Evolutionary conservation across 352 stramenopile genomes (phyloP).

Genomic region (Globisporangium radiosum): DNA sequence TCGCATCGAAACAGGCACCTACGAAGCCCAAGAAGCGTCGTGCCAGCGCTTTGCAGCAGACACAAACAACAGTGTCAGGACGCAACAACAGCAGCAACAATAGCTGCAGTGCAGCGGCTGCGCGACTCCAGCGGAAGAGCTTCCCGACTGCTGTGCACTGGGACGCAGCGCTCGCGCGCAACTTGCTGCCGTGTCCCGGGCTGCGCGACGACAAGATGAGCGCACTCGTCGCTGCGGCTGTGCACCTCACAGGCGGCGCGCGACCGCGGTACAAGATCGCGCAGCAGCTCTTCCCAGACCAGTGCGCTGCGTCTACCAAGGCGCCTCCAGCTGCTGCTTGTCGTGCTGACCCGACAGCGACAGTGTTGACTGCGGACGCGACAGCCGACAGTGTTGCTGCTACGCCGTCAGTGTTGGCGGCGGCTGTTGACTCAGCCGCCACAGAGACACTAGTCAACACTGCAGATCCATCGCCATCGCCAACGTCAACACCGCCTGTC

Average conservation of each 20-base stretch:
- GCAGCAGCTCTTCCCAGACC: conserved; percentile 60
- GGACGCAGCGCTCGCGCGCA: conserved; percentile 32
- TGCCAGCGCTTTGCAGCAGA: too few species aligned
- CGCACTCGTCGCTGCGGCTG: conserved; percentile 41
- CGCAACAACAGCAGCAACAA: background rate
- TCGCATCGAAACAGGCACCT: conserved; percentile 41
- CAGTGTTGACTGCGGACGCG: background rate
- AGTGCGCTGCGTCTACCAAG: conserved; percentile 21
- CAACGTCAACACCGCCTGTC: background rate
- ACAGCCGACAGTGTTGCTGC: background rate
- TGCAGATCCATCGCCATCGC: background rate
- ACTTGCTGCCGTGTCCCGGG: conserved; percentile 54
- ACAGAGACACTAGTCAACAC: background rate
- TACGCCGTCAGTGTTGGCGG: too few species aligned
- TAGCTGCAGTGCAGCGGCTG: background rate
- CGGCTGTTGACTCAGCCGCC: background rate
- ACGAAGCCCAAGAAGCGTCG: conserved; percentile 19
- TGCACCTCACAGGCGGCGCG: conserved; percentile 60
- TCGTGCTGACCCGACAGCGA: background rate
- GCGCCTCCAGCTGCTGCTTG: too few species aligned
- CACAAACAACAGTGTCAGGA: background rate
- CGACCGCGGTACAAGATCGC: conserved; percentile 58
- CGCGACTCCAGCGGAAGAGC: conserved; percentile 30
- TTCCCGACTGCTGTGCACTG: conserved; percentile 52
- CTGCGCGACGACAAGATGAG: conserved; percentile 49